These are phyloP conservation scores for Clitoria ternatea DNA, from an alignment of 306 rosid species.

Conservation along the genomic window DNA sequence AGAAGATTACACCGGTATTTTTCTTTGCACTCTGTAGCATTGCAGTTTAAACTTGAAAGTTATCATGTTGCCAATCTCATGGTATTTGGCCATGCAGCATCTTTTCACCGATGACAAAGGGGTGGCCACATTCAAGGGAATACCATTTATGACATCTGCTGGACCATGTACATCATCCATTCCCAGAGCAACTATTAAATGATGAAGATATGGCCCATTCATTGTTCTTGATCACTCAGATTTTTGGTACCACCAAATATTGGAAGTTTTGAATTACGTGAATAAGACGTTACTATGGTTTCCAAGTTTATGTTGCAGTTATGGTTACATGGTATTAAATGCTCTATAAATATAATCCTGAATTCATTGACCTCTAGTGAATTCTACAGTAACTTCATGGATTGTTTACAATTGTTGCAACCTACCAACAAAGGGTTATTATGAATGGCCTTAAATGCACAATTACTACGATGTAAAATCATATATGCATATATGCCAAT, in stretches of 20 bases:
- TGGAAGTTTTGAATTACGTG: slow-evolving; percentile 12
- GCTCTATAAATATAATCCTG: slow-evolving; percentile 5
- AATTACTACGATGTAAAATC: too few relatives aligned
- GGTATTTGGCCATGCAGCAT: slow-evolving; percentile 55
- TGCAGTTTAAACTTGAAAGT: not conserved
- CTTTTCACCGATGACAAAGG: slow-evolving; percentile 87
- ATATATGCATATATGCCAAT: too few relatives aligned
- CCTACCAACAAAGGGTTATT: not conserved
- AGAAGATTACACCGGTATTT: slow-evolving; percentile 87
- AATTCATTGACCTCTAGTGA: not conserved
- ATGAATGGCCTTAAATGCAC: not conserved
- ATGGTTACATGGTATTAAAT: slow-evolving; percentile 20
- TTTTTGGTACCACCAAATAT: slow-evolving; percentile 21
- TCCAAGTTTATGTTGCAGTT: slow-evolving; percentile 17
- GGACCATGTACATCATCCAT: slow-evolving; percentile 88
- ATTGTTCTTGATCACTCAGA: slow-evolving; percentile 27
- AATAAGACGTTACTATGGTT: slow-evolving; percentile 1
- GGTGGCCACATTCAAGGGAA: slow-evolving; percentile 85
- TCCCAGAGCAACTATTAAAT: slow-evolving; percentile 66
- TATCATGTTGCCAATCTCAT: slow-evolving; percentile 11
- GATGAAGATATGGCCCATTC: slow-evolving; percentile 21
- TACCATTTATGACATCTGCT: slow-evolving; percentile 83
- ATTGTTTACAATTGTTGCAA: not conserved
- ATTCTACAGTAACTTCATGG: not conserved
- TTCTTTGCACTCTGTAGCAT: not conserved